A percentile compares a stretch with the other conserved stretches of the same genome.
phyloP scores from a whole-genome alignment of 805 yeast species.

The Candida succiphila region DNA sequence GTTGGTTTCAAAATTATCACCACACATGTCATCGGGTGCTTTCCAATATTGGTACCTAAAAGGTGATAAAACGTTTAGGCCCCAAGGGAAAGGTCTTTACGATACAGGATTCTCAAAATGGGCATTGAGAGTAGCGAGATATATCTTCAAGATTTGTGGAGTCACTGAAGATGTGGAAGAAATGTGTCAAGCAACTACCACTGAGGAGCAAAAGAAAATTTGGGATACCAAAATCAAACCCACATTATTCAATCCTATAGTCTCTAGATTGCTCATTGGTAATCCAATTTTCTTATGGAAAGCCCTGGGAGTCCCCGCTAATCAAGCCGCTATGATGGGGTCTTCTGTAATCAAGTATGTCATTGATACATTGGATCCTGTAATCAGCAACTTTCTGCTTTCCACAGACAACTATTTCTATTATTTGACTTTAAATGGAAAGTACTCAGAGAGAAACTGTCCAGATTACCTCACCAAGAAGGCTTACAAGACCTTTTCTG shows the following conservation, averaged over 20 bases:
- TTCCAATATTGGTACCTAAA: constrained; percentile 70
- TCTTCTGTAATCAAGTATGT: constrained; percentile 61
- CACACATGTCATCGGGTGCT: constrained; percentile 70
- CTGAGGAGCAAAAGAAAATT: constrained; percentile 52
- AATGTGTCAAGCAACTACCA: constrained; percentile 45
- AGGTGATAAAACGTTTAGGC: constrained; percentile 47
- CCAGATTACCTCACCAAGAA: constrained; percentile 63
- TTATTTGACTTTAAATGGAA: constrained; percentile 55
- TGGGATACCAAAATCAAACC: constrained; percentile 62
- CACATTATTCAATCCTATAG: constrained; percentile 58
- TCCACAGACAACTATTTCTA: constrained; percentile 72
- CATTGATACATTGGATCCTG: constrained; percentile 70
- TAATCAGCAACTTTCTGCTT: constrained; percentile 51
- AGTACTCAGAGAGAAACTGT: constrained; percentile 52
- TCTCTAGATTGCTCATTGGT: constrained; percentile 60
- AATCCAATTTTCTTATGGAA: constrained; percentile 83
- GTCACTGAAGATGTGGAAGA: constrained; percentile 38
- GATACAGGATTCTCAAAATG: constrained; percentile 83
- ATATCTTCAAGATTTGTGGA: constrained; percentile 49
- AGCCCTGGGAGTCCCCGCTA: constrained; percentile 82
- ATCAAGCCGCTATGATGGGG: constrained; percentile 77
- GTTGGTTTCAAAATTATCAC: constrained; percentile 46
- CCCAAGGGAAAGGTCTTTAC: constrained; percentile 52
- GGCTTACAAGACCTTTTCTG: constrained; percentile 43
- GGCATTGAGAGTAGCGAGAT: constrained; percentile 66